Percentiles rank a stretch among this genome's conserved stretches.
Evolutionary conservation across 2,329 filamentous ascomycete species (phyloP).

Genomic region (Exophiala spinifera): DNA sequence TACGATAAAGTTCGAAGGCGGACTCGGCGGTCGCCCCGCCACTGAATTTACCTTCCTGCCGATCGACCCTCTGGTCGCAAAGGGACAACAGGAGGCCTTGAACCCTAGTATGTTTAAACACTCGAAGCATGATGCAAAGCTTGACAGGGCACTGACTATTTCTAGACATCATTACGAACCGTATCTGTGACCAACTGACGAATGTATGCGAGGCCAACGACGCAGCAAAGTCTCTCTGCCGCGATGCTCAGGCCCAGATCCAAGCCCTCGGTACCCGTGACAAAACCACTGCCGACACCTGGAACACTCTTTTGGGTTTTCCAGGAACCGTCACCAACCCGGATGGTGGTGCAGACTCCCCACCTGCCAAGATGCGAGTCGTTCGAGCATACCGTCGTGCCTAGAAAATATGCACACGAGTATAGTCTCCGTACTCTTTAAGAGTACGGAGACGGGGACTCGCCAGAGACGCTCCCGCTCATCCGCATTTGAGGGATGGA

Average conservation of each 20-base stretch:
- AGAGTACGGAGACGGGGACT: no score
- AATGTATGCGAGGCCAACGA: constrained; percentile 65
- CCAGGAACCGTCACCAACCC: constrained; percentile 23
- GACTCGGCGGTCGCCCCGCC: constrained; percentile 50
- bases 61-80: constrained; percentile 58
- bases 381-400: constrained; percentile 4
- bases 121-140: no score
- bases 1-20: constrained; percentile 57
- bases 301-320: constrained; percentile 41
- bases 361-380: constrained; percentile 22
- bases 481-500: no score
- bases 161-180: constrained; percentile 67
- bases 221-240: constrained; percentile 56
- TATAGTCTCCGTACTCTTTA: no score
- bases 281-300: constrained; percentile 42
- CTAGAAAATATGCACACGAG: neutral
- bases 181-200: constrained; percentile 65
- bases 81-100: constrained; percentile 62
- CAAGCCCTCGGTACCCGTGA: constrained; percentile 42
- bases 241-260: constrained; percentile 53
- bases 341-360: constrained; percentile 16
- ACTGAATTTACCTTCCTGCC: constrained; percentile 67
- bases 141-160: neutral
- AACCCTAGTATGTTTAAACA: constrained; percentile 51
- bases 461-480: no score